Conservation (phyloP, 2,329 filamentous ascomycete species). For the Paecilomyces sp. region DNA sequence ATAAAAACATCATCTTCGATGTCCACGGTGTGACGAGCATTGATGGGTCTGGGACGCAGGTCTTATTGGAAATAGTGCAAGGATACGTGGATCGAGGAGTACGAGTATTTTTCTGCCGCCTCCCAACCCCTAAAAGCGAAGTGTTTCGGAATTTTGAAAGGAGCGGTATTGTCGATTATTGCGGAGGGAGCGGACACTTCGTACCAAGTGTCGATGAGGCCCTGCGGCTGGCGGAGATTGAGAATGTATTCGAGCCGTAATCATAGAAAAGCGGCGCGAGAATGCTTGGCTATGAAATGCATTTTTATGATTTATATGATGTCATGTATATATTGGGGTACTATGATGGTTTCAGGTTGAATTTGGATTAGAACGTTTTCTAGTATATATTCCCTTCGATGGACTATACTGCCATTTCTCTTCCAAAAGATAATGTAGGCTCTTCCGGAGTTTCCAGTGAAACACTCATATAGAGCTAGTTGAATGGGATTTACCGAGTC, state of each 20-base stretch:
- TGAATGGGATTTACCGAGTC: too few relatives aligned
- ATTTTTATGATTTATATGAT: neutral
- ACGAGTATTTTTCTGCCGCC: slow-evolving; percentile 47
- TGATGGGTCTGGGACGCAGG: slow-evolving; percentile 88
- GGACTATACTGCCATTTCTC: too few relatives aligned
- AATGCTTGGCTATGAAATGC: neutral
- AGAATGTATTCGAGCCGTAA: slow-evolving; percentile 35
- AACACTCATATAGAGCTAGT: too few relatives aligned
- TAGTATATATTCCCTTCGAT: too few relatives aligned
- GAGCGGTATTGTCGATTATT: slow-evolving; percentile 78
- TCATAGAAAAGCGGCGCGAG: slow-evolving; percentile 26
- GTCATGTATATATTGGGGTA: neutral
- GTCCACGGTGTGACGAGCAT: slow-evolving; percentile 95
- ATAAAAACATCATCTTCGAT: slow-evolving; percentile 91
- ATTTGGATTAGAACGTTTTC: neutral
- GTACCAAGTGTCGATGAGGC: slow-evolving; percentile 79
- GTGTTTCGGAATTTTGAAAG: slow-evolving; percentile 68
- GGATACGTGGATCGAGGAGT: slow-evolving; percentile 72
- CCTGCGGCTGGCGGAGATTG: slow-evolving; percentile 68
- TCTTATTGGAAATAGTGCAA: slow-evolving; percentile 80
- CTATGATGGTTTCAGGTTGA: neutral
- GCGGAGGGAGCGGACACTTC: slow-evolving; percentile 72
- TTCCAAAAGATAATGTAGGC: too few relatives aligned
- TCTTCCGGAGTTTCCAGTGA: too few relatives aligned
- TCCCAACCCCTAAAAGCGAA: slow-evolving; percentile 42